Evolutionary conservation across 805 yeast species (phyloP).

Genomic region (Cyberlindnera samutprakarnensis): DNA sequence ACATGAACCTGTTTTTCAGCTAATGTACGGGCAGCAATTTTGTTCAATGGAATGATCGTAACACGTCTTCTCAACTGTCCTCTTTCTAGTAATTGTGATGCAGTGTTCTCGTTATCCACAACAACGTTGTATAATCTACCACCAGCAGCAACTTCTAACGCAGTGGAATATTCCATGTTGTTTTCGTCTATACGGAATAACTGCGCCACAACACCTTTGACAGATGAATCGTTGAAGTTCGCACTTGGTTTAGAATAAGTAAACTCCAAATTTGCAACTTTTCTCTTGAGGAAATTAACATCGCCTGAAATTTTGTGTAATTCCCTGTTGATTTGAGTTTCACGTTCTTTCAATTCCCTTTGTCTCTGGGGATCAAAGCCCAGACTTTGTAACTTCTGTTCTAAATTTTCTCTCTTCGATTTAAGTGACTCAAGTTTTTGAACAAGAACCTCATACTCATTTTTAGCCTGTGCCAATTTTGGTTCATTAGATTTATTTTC

Average conservation of each 20-base stretch:
- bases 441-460: constrained; percentile 35
- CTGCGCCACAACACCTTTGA: constrained; percentile 88
- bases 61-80: constrained; percentile 78
- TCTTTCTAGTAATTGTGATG: constrained; percentile 70
- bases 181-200: constrained; percentile 56
- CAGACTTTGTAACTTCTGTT: constrained; percentile 34
- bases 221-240: constrained; percentile 51
- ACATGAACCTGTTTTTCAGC: constrained; percentile 42
- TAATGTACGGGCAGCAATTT: constrained; percentile 57
- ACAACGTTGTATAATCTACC: constrained; percentile 83
- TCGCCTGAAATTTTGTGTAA: constrained; percentile 37
- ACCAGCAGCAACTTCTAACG: constrained; percentile 92
- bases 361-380: constrained; percentile 51
- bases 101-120: constrained; percentile 81
- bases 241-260: constrained; percentile 58
- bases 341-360: constrained; percentile 38
- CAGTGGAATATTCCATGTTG: constrained; percentile 58
- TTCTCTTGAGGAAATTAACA: constrained; percentile 50
- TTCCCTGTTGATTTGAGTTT: constrained; percentile 35
- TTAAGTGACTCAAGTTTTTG: constrained; percentile 37
- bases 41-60: constrained; percentile 87
- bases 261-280: constrained; percentile 69
- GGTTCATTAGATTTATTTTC: constrained; percentile 41
- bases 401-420: constrained; percentile 30
- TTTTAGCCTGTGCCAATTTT: constrained; percentile 45